Evolutionary conservation across 306 rosid genomes (phyloP).

Genomic region (Quercus mongolica): DNA sequence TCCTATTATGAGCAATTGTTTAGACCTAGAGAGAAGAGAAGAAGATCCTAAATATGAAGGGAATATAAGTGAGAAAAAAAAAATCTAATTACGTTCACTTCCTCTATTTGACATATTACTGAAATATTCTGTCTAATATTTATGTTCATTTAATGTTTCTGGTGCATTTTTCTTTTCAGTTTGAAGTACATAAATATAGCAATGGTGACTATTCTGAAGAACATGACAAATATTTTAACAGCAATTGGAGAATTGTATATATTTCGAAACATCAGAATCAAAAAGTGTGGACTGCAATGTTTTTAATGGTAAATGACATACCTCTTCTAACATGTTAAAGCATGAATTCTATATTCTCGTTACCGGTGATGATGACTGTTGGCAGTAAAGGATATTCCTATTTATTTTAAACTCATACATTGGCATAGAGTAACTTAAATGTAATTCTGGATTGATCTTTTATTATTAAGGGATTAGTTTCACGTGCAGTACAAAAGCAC

Average conservation of each 20-base stretch:
- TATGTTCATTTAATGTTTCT: constrained; percentile 8
- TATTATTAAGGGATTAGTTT: neutral
- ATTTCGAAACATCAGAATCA: constrained; percentile 65
- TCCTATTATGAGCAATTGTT: neutral
- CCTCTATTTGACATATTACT: neutral
- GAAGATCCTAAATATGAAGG: neutral
- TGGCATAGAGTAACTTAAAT: neutral
- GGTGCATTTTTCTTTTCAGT: constrained; percentile 45
- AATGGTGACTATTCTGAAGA: constrained; percentile 96
- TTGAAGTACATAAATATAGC: constrained; percentile 83
- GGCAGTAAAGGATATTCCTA: neutral
- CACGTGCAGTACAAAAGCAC: neutral
- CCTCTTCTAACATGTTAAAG: neutral
- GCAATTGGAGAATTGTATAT: constrained; percentile 82
- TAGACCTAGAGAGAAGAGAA: constrained; percentile 1
- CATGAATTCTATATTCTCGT: constrained; percentile 1
- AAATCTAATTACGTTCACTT: neutral
- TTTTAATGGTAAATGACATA: constrained; percentile 60
- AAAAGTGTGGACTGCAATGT: constrained; percentile 90
- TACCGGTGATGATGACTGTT: neutral
- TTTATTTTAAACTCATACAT: neutral
- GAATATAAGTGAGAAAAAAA: constrained; percentile 10
- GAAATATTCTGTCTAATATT: constrained; percentile 6
- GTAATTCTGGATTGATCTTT: neutral
- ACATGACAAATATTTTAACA: constrained; percentile 76